Conservation (phyloP, 2,329 filamentous ascomycete genomes). For the Aspergillus flavus region DNA sequence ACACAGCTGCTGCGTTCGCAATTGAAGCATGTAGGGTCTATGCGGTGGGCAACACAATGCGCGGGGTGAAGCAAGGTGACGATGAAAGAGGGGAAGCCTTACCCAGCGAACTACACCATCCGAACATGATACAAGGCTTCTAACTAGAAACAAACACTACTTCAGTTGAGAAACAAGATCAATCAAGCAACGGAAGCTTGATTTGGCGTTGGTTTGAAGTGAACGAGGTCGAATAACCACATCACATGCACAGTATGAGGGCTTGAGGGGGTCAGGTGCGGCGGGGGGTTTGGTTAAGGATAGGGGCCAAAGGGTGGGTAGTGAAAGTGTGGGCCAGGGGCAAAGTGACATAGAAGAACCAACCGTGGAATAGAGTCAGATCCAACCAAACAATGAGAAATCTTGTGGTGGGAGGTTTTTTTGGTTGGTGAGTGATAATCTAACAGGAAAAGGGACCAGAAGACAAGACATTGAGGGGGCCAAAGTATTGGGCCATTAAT, state of each 20-base stretch:
- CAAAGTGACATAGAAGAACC: neutral
- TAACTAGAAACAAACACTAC: neutral
- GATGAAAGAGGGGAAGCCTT: constrained; percentile 19
- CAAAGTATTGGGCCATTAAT: neutral
- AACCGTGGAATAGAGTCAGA: neutral
- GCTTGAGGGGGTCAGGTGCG: neutral
- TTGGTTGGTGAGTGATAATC: neutral
- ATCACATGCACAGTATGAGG: neutral
- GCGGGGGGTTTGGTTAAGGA: neutral
- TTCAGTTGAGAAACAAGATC: neutral
- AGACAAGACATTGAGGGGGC: neutral
- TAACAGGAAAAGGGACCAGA: neutral
- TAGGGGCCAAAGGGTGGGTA: neutral
- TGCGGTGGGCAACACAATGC: neutral
- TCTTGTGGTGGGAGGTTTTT: neutral
- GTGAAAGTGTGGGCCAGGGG: neutral
- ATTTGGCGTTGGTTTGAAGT: neutral
- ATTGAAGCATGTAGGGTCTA: constrained; percentile 3
- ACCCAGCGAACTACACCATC: constrained; percentile 37
- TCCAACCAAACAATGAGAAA: neutral
- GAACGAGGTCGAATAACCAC: neutral
- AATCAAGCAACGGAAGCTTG: neutral
- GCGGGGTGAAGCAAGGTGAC: neutral
- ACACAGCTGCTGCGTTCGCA: neutral
- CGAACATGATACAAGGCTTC: constrained; percentile 32